Conservation (phyloP, 176 grass and related monocot genomes). For the Lolium multiflorum region DNA sequence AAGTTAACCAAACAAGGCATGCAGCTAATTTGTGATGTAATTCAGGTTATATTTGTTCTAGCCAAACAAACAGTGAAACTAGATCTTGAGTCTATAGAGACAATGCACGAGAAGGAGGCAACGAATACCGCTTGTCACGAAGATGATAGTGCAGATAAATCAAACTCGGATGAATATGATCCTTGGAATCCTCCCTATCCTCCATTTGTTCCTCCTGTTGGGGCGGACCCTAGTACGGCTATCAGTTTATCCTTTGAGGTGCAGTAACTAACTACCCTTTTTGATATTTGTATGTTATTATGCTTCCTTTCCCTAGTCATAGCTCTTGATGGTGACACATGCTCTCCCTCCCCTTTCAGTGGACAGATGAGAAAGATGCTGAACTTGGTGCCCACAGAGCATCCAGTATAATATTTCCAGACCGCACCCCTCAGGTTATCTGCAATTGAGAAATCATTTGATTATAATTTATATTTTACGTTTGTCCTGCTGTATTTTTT, state of each 20-base stretch:
- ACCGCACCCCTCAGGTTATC: conserved; percentile 15
- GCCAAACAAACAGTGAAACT: not conserved
- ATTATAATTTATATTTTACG: not conserved
- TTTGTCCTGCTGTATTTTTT: not conserved
- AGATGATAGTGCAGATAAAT: not conserved
- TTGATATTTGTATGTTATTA: not conserved
- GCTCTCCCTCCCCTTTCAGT: conserved; percentile 1
- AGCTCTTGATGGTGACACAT: not conserved
- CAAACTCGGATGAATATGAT: not conserved
- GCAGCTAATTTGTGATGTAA: not conserved
- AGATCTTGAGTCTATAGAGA: not conserved
- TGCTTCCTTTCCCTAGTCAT: not conserved
- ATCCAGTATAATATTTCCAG: conserved; percentile 26
- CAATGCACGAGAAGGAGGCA: not conserved
- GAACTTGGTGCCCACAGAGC: conserved; percentile 7
- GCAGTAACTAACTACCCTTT: not conserved
- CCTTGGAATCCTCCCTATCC: conserved; percentile 18
- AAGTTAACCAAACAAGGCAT: not conserved
- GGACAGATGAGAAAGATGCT: not conserved
- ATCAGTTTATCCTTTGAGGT: not conserved
- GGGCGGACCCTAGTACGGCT: no score
- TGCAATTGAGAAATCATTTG: conserved; percentile 5
- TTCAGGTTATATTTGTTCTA: not conserved
- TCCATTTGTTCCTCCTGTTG: not conserved
- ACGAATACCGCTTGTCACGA: not conserved